Base-by-base conservation (phyloP, 495 filamentous ascomycete species). In the Penicillium cinerascens region DNA sequence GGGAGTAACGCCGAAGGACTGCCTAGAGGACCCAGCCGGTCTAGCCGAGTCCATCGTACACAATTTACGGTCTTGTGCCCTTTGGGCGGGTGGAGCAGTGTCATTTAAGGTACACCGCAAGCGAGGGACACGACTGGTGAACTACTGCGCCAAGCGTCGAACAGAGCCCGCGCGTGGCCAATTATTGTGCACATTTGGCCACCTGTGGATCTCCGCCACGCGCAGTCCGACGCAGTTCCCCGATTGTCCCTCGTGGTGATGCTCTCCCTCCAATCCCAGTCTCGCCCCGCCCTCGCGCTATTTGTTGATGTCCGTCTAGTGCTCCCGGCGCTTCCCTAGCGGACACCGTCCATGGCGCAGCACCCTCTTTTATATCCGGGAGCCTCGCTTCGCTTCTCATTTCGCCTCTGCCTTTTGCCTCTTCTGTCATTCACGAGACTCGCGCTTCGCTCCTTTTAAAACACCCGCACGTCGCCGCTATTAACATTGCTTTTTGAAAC, bases 161-260 rank as follows among this genome's bases (percentile, higher is more conserved):
- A 29, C 29, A 3, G 29, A 33, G 29, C 29, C 29, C 10, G 37
- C 2, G n/a, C 16, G 37, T 2, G 16, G n/a, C 37, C 18, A 16
- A 39, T 39, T 16, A 3, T 33, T 17, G 37, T n/a, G 37, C 4
- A 18, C 3, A 33, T 54, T n/a, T n/a, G n/a, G n/a, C n/a, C n/a
- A n/a, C n/a, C n/a, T 44, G 51, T 54, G 51, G 51, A 42, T 56
- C 52, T 16, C 7, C 44, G 39, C 51, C 51, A 50, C 45, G 46
- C 33, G 51, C 29, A 33, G 29, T 33, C 29, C 29, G 29, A 33
- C 16, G 41, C 17, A 46, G 4, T 46, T 21, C 38, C 35, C 35
- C 3, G 16, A 3, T 23, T 23, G 2, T 23, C 29, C 29, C 29
- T 15, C 2, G 11, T 33, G 3, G 29, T 10, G 29, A 11, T 13